Base-by-base conservation (phyloP, 1,284 basidiomycete genomes). In the Apiotrichum gracile region DNA sequence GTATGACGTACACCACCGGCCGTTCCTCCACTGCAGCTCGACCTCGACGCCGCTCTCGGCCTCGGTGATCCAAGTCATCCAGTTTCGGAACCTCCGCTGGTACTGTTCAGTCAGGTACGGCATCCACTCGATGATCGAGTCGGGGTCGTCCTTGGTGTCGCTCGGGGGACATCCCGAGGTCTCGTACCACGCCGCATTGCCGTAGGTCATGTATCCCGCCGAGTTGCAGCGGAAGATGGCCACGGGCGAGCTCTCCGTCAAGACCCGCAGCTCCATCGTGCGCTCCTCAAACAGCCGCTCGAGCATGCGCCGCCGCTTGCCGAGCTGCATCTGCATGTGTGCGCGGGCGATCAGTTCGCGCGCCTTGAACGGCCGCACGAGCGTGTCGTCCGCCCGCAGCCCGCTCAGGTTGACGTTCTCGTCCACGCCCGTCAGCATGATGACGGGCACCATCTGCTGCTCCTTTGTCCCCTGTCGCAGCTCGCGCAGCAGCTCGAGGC, bases 311-410 rank as follows among this genome's bases (percentile, higher is more conserved):
- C 69, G 61, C 35, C 61, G 60, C 54, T 72, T 72, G n/a, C 70
- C 73, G 1, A 74, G 58, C 47, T 71, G 72, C 24, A 73, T 51
- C 57, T 71, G 64, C 62, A 65, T 61, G 56, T 70, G 60, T 25
- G 67, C 69, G 2, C 78, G 66, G 12, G 77, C 77, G n/a, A 78
- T 62, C 25, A 79, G 61, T 53, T 79, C 77, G 25, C 72, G 58
- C 0, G 69, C 64, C 22, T 68, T 70, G 64, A 73, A 74, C 1
- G 74, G 72, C 50, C 72, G 73, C 1, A 58, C 58, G 10, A 74
- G 57, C 42, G 71, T 70, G 43, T 76, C 72, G 54, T 78, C 77
- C 0, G 77, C 76, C 12, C 74, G 39, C 24, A 27, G 41, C 9
- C 37, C 47, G 14, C 35, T 31, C 10, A 33, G 34, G 2, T 38